Conservation (phyloP, 164 flowering plant genomes). For the Macadamia tetraphylla region DNA sequence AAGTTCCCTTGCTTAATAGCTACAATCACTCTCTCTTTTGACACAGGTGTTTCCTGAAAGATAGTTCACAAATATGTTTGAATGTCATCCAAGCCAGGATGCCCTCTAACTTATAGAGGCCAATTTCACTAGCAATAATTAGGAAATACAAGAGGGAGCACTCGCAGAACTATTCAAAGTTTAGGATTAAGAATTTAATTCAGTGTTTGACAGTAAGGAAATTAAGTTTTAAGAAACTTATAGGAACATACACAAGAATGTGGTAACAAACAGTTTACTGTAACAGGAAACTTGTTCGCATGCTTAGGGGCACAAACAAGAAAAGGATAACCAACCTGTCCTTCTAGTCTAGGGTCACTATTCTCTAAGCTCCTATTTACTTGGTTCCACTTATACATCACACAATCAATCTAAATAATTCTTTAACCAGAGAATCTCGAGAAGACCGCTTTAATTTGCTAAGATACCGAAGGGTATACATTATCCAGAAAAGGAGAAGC, state of each 20-base stretch:
- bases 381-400: not conserved
- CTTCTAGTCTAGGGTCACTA: not conserved
- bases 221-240: too few relatives aligned
- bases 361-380: not conserved
- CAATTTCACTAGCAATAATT: not conserved
- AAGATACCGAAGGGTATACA: not conserved
- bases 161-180: too few relatives aligned
- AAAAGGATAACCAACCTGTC: not conserved
- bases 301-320: not conserved
- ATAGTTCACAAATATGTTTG: not conserved
- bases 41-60: constrained; percentile 38
- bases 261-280: too few relatives aligned
- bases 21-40: constrained; percentile 65
- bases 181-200: too few relatives aligned
- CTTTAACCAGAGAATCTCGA: not conserved
- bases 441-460: not conserved
- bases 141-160: not conserved
- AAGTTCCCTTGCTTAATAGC: constrained; percentile 91
- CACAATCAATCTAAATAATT: too few relatives aligned
- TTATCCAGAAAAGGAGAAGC: not conserved
- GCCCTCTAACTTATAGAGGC: not conserved
- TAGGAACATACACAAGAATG: too few relatives aligned
- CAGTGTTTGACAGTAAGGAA: too few relatives aligned
- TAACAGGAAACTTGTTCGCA: not conserved
- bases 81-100: not conserved